A percentile compares a stretch with the other conserved stretches of the same genome.
Conservation (phyloP, 352 stramenopile species). For the Aphanomyces astaci region DNA sequence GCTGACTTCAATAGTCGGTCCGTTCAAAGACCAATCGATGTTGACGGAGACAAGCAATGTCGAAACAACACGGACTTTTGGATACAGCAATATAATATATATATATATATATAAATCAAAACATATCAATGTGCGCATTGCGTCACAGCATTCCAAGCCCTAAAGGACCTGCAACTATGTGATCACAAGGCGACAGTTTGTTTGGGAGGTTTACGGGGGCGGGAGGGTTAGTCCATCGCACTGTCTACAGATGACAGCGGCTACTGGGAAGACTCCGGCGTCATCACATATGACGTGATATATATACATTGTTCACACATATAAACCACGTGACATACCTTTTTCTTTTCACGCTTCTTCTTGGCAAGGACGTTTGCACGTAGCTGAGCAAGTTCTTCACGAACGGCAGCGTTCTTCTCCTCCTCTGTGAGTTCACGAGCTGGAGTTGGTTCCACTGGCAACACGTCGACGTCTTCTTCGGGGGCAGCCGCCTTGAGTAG, state of each 20-base stretch:
- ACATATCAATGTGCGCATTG: neutral
- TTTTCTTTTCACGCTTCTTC: constrained; percentile 88
- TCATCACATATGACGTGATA: neutral
- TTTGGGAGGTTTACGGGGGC: constrained; percentile 86
- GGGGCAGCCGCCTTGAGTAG: constrained; percentile 54
- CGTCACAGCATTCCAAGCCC: constrained; percentile 13
- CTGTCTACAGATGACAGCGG: constrained; percentile 81
- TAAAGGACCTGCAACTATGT: constrained; percentile 23
- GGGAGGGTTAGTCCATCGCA: constrained; percentile 85
- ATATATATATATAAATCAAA: neutral
- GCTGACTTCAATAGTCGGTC: constrained; percentile 88
- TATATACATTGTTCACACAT: constrained; percentile 26
- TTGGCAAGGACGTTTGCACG: constrained; percentile 66
- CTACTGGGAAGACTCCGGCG: constrained; percentile 78
- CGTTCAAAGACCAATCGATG: constrained; percentile 80
- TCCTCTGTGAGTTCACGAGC: constrained; percentile 60
- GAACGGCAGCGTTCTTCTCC: constrained; percentile 73
- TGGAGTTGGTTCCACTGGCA: constrained; percentile 2
- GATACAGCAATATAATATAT: constrained; percentile 12
- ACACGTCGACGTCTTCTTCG: constrained; percentile 31
- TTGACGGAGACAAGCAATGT: constrained; percentile 21
- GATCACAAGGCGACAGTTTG: constrained; percentile 28
- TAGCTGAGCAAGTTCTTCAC: constrained; percentile 76
- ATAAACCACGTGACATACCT: constrained; percentile 40
- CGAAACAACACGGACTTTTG: constrained; percentile 23